Percentiles rank a stretch among this genome's conserved stretches.
Conservation (phyloP, 805 yeast species). For the Cyberlindnera samutprakarnensis region DNA sequence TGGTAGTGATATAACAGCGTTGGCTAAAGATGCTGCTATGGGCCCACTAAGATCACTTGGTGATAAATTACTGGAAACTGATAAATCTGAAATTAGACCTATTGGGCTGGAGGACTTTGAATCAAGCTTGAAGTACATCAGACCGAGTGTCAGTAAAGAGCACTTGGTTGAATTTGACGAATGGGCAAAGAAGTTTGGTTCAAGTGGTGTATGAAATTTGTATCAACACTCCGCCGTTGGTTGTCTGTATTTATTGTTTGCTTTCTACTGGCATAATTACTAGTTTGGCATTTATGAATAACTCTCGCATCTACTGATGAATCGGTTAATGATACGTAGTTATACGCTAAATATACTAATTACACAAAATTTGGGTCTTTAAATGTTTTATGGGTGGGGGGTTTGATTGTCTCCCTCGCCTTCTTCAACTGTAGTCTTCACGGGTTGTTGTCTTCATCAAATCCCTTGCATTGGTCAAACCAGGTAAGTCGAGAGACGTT, state of each 20-base stretch:
- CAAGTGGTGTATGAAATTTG: slow-evolving; percentile 75
- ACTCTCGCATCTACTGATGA: too few species aligned
- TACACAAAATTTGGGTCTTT: too few species aligned
- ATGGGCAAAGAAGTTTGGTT: slow-evolving; percentile 86
- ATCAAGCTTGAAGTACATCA: slow-evolving; percentile 65
- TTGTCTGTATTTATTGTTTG: too few species aligned
- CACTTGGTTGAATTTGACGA: slow-evolving; percentile 74
- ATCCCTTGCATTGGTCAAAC: slow-evolving; percentile 30
- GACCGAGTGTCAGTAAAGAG: slow-evolving; percentile 84
- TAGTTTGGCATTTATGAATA: too few species aligned
- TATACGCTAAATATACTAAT: too few species aligned
- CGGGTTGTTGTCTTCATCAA: slow-evolving; percentile 21
- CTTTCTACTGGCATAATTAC: too few species aligned
- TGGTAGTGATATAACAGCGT: slow-evolving; percentile 90
- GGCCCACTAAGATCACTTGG: slow-evolving; percentile 90
- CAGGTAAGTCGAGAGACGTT: slow-evolving; percentile 33
- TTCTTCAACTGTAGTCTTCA: background rate
- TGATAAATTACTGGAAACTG: slow-evolving; percentile 61
- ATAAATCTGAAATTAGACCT: slow-evolving; percentile 75
- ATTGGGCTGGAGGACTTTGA: slow-evolving; percentile 70
- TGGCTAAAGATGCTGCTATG: slow-evolving; percentile 98
- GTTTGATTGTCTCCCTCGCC: background rate
- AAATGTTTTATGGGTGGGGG: too few species aligned
- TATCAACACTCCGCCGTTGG: too few species aligned
- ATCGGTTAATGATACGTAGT: too few species aligned